Evolutionary conservation across 768 basidiomycete genomes (phyloP).

Genomic region (Calocybe gangraenosa): DNA sequence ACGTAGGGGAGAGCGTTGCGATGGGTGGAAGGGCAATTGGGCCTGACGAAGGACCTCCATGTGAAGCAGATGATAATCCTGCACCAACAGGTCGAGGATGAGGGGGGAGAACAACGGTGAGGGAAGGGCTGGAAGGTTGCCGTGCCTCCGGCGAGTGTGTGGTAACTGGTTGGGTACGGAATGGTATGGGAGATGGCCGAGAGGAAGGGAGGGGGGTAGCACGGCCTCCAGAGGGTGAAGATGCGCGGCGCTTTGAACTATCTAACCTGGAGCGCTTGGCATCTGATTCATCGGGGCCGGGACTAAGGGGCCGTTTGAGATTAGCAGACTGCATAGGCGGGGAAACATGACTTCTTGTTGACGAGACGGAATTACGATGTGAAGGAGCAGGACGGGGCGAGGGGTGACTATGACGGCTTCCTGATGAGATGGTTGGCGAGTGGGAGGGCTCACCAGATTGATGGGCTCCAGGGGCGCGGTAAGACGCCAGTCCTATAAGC

Average conservation of each 20-base stretch:
- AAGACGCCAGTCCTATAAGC: slow-evolving; percentile 64
- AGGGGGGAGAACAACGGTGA: slow-evolving; percentile 63
- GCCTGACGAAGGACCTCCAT: slow-evolving; percentile 26
- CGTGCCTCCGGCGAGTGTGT: slow-evolving; percentile 66
- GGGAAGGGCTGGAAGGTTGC: slow-evolving; percentile 50
- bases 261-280: slow-evolving; percentile 67
- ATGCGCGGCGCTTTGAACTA: slow-evolving; percentile 41
- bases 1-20: slow-evolving; percentile 60
- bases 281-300: slow-evolving; percentile 54
- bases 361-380: slow-evolving; percentile 67
- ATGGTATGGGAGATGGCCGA: slow-evolving; percentile 67
- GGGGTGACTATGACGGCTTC: slow-evolving; percentile 49
- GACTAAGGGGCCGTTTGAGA: slow-evolving; percentile 69
- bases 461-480: slow-evolving; percentile 30
- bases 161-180: slow-evolving; percentile 56
- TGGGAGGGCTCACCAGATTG: slow-evolving; percentile 35
- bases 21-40: slow-evolving; percentile 66
- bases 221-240: slow-evolving; percentile 45
- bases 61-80: slow-evolving; percentile 33
- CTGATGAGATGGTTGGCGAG: slow-evolving; percentile 56
- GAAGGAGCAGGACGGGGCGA: slow-evolving; percentile 44
- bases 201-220: slow-evolving; percentile 57
- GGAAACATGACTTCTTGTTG: slow-evolving; percentile 60
- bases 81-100: slow-evolving; percentile 71
- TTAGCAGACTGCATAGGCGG: slow-evolving; percentile 43